A percentile compares a stretch with the other conserved stretches of the same genome.
Conservation (phyloP, 352 stramenopile genomes). For the Blastocystis sp. region DNA sequence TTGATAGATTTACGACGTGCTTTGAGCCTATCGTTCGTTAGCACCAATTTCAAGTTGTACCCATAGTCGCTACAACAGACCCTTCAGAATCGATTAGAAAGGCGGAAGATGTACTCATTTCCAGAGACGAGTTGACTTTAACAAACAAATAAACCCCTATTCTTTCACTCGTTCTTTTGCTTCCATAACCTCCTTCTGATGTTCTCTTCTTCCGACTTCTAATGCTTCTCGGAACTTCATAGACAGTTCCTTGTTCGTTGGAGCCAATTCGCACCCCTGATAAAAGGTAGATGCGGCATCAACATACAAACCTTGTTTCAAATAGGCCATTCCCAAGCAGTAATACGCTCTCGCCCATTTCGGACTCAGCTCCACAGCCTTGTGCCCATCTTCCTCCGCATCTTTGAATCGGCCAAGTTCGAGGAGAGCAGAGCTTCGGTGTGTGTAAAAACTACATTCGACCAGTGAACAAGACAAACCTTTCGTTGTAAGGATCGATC, state of each 20-base stretch:
- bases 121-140: not conserved
- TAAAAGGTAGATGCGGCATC: constrained; percentile 52
- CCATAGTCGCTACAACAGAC: constrained; percentile 19
- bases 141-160: constrained; percentile 21
- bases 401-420: constrained; percentile 33
- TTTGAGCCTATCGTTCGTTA: not conserved
- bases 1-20: not conserved
- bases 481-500: constrained; percentile 39
- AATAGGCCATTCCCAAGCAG: constrained; percentile 41
- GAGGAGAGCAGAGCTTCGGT: constrained; percentile 14
- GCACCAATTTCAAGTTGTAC: not conserved
- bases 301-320: constrained; percentile 33
- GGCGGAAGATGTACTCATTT: constrained; percentile 10
- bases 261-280: constrained; percentile 33
- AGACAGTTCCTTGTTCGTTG: constrained; percentile 58
- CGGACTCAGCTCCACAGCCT: constrained; percentile 36
- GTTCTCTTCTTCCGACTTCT: constrained; percentile 14
- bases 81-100: constrained; percentile 28
- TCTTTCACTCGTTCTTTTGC: not conserved
- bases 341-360: constrained; percentile 53
- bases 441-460: not conserved
- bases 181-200: constrained; percentile 14
- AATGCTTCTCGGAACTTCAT: constrained; percentile 48
- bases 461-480: not conserved
- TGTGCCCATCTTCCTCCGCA: constrained; percentile 8